Percentiles rank a stretch among this genome's conserved stretches.
Evolutionary conservation across 2,329 filamentous ascomycete genomes (phyloP).

Genomic region (Sporothrix mexicana): DNA sequence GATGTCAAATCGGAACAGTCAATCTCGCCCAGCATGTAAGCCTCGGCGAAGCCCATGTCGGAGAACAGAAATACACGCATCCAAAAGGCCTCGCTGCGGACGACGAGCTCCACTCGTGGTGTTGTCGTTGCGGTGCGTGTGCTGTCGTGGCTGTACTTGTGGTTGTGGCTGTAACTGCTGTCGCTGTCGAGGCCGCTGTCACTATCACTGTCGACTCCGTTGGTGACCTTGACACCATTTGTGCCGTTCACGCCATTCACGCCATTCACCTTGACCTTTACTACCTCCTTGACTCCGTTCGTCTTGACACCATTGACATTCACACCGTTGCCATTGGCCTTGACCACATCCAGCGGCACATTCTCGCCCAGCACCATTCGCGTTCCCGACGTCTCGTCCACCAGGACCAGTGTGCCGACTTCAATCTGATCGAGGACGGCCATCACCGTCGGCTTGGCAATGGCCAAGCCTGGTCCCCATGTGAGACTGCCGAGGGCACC

Average conservation of each 20-base stretch:
- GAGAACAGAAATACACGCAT: constrained; percentile 70
- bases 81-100: constrained; percentile 69
- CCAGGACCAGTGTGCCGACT: constrained; percentile 54
- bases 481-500: constrained; percentile 52
- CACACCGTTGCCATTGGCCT: not conserved
- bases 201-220: not conserved
- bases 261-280: constrained; percentile 2
- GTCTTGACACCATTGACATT: constrained; percentile 6
- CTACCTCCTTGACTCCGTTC: not conserved
- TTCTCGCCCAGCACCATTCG: constrained; percentile 55
- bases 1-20: constrained; percentile 69
- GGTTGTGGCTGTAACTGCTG: not conserved
- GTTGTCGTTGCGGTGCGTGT: constrained; percentile 42
- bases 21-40: constrained; percentile 75
- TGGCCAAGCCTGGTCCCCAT: constrained; percentile 54
- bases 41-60: constrained; percentile 75
- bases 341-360: constrained; percentile 30
- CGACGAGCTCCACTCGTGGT: constrained; percentile 59
- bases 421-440: constrained; percentile 55
- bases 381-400: constrained; percentile 54
- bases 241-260: constrained; percentile 2
- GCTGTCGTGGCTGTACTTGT: not conserved
- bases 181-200: not conserved
- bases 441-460: constrained; percentile 55
- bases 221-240: not conserved